These are phyloP conservation scores for Oryza longistaminata DNA, from an alignment of 176 grass and related monocot species.

Conservation along the genomic window DNA sequence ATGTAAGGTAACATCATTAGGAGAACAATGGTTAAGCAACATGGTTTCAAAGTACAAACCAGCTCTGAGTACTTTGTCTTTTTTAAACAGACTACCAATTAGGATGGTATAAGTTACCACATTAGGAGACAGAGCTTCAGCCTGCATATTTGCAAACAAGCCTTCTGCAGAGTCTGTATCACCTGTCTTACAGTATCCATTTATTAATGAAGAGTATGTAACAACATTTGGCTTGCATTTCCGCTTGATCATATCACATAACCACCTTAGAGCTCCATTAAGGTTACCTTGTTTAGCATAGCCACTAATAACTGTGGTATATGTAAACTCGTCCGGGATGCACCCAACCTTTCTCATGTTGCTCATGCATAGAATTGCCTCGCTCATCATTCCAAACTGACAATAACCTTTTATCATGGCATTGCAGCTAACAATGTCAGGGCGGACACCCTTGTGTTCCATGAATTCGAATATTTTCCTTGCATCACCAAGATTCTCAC, in stretches of 20 bases:
- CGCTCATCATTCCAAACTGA: conserved; percentile 72
- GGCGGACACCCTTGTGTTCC: conserved; percentile 46
- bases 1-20: conserved; percentile 71
- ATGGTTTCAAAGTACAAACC: conserved; percentile 62
- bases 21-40: conserved; percentile 61
- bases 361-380: conserved; percentile 56
- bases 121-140: conserved; percentile 59
- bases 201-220: conserved; percentile 68
- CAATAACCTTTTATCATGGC: conserved; percentile 89
- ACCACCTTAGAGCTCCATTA: conserved; percentile 50
- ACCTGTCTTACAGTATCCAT: conserved; percentile 60
- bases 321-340: conserved; percentile 77
- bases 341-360: conserved; percentile 57
- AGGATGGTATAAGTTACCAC: conserved; percentile 70
- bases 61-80: conserved; percentile 44
- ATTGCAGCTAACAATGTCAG: conserved; percentile 68
- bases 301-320: conserved; percentile 63
- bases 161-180: conserved; percentile 55
- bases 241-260: conserved; percentile 74
- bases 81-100: conserved; percentile 70
- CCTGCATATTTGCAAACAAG: conserved; percentile 58
- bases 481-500: conserved; percentile 60
- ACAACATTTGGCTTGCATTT: conserved; percentile 67
- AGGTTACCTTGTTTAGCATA: conserved; percentile 61
- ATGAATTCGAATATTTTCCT: conserved; percentile 76